phyloP scores from a whole-genome alignment of 2,329 filamentous ascomycete genomes.

The Aspergillus nomiae region DNA sequence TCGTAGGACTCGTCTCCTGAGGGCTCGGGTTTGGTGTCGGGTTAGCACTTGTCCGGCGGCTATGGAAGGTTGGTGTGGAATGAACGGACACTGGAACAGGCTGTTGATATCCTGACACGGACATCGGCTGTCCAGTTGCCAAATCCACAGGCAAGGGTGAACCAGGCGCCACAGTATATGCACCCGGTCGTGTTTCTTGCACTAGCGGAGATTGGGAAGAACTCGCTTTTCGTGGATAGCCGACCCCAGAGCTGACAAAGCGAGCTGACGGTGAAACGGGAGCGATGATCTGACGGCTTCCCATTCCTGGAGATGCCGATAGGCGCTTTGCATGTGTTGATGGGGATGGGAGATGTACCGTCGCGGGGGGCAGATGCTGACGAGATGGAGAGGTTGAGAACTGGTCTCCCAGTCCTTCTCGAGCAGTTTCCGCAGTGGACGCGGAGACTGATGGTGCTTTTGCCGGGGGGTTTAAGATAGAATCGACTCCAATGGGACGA shows the following conservation, averaged over 20 bases:
- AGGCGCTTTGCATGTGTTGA: conserved; percentile 27
- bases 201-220: conserved; percentile 40
- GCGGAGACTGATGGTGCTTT: conserved; percentile 23
- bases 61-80: conserved; percentile 37
- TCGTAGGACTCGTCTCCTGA: conserved; percentile 39
- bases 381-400: conserved; percentile 23
- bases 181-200: conserved; percentile 32
- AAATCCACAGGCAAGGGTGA: conserved; percentile 31
- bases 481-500: conserved; percentile 43
- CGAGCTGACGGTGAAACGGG: conserved; percentile 42
- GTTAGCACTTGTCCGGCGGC: conserved; percentile 33
- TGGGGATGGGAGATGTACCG: conserved; percentile 25
- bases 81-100: conserved; percentile 28
- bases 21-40: conserved; percentile 34
- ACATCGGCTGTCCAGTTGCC: conserved; percentile 23
- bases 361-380: conserved; percentile 31
- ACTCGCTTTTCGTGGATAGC: conserved; percentile 33
- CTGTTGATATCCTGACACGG: conserved; percentile 19
- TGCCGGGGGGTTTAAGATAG: conserved; percentile 43
- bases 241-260: conserved; percentile 30
- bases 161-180: conserved; percentile 28
- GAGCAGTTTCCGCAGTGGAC: conserved; percentile 16
- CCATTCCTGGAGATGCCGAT: conserved; percentile 35
- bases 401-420: conserved; percentile 28
- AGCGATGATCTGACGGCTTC: conserved; percentile 33